A percentile compares a stretch with the other conserved stretches of the same genome.
phyloP scores from a whole-genome alignment of 192 early-diverging fungal genomes.

The Gryganskiella cystojenkinii region DNA sequence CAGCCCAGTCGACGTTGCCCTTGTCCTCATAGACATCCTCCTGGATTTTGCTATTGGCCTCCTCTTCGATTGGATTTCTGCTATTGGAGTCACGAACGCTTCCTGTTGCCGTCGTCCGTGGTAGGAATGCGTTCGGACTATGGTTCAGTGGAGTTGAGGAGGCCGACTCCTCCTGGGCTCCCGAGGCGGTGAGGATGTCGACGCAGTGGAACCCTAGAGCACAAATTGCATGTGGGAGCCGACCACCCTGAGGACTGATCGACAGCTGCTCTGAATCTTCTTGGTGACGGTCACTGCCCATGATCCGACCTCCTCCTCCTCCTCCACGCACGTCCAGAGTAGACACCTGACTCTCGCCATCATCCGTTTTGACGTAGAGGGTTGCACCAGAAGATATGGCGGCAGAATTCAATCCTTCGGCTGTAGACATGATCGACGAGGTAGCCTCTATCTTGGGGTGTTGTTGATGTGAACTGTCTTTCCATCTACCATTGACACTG shows the following conservation, averaged over 20 bases:
- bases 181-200: slow-evolving; percentile 14
- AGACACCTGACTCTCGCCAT: too few species aligned
- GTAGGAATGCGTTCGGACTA: too few species aligned
- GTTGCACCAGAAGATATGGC: too few species aligned
- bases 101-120: too few species aligned
- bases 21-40: not conserved
- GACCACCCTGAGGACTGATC: slow-evolving; percentile 15
- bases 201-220: slow-evolving; percentile 31
- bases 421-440: too few species aligned
- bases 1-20: slow-evolving; percentile 1
- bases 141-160: not conserved
- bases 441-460: too few species aligned
- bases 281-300: not conserved
- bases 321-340: too few species aligned
- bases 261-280: not conserved
- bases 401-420: too few species aligned
- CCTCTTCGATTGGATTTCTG: too few species aligned
- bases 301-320: not conserved
- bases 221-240: slow-evolving; percentile 24
- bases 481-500: not conserved
- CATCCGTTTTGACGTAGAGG: too few species aligned
- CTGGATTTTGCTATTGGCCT: not conserved
- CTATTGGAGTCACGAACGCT: too few species aligned
- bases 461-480: too few species aligned
- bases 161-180: not conserved